Percentiles rank a stretch among this genome's conserved stretches.
Conservation (phyloP, 495 filamentous ascomycete species). For the Opeltia flavorubescens region DNA sequence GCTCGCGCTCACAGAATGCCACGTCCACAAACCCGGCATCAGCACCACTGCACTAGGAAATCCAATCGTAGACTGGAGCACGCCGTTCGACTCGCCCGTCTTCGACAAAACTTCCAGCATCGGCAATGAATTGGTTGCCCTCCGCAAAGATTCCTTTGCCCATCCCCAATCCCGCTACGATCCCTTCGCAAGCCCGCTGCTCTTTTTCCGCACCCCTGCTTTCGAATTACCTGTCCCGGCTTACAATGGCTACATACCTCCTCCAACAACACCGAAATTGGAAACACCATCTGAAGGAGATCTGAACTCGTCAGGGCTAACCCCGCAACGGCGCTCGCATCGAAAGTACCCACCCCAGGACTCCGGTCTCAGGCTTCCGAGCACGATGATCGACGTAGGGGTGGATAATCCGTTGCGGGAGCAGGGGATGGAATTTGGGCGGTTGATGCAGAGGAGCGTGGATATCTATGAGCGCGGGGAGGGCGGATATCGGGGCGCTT, state of each 20-base stretch:
- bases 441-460: constrained; percentile 10
- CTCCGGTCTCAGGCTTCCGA: constrained; percentile 11
- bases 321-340: constrained; percentile 5
- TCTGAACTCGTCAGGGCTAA: not conserved
- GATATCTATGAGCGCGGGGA: not conserved
- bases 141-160: constrained; percentile 29
- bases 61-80: constrained; percentile 28
- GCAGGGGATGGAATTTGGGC: constrained; percentile 11
- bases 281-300: not conserved
- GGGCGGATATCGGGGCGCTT: not conserved
- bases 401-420: constrained; percentile 7
- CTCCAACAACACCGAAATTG: not conserved
- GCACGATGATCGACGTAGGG: constrained; percentile 10
- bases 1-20: constrained; percentile 45
- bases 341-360: constrained; percentile 11
- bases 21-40: constrained; percentile 17
- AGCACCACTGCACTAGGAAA: constrained; percentile 26
- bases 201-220: constrained; percentile 40
- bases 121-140: constrained; percentile 19
- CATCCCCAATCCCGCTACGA: constrained; percentile 39
- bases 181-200: constrained; percentile 43
- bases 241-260: not conserved
- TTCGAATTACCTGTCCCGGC: constrained; percentile 21
- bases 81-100: not conserved
- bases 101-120: too few relatives aligned